Base-by-base conservation (phyloP, 1,139 yeast species). In the Spathaspora sp. region DNA sequence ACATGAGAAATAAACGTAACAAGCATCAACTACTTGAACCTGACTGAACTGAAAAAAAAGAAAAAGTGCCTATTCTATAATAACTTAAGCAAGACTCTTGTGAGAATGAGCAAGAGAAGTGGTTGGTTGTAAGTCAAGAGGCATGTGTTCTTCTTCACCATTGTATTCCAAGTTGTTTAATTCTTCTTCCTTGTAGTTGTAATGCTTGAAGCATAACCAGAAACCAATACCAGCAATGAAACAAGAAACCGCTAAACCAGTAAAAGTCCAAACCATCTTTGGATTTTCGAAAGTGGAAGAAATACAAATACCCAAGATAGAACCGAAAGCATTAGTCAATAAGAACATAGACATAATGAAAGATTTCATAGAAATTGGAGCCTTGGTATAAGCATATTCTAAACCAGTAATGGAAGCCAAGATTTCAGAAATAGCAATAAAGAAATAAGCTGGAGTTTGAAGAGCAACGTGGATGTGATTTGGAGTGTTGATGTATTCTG, bases 291-390 rank as follows among this genome's bases (percentile, higher is more conserved):
- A 74, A 16, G 82, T 79, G 17, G 89, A 76, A 15, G 88, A 80
- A 50, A 86, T 69, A 7, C 89, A 89, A 64, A 83, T 82, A 60
- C 89, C 90, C 42, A 86, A 60, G 29, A 89, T 88, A 25, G 89
- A 74, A 56, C 91, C 91, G 50, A 80, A 53, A 13, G 89, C 89
- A 55, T 75, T 80, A 39, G 84, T 82, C 45, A 83, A 64, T 61
- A 83, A 70, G 67, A 78, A 83, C 43, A 83, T 57, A 8, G 86
- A 73, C 80, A 82, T 83, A 58, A 83, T 78, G 61, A 83, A 80
- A 9, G 86, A 78, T 63, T 82, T 82, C 88, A 82, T 82, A 46
- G 71, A 65, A 34, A 74, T 68, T 37, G 89, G 88, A 10, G 89
- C 88, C 67, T 82, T 81, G 44, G 86, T 82, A 70, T 81, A 83